Conservation (phyloP, 2,329 filamentous ascomycete genomes). For the Aspergillus ibericus region DNA sequence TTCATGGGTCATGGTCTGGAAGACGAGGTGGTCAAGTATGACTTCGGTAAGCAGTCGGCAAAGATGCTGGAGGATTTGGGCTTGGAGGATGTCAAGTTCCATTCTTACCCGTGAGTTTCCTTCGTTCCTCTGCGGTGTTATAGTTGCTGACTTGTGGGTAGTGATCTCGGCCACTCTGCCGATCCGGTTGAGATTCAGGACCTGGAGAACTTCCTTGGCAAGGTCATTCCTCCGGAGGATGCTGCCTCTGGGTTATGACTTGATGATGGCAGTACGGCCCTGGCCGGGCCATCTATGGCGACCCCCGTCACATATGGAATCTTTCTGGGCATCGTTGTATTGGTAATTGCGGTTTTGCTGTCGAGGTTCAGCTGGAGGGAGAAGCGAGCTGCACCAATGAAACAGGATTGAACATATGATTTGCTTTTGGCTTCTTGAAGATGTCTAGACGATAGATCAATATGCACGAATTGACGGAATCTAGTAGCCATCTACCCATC, state of each 20-base stretch:
- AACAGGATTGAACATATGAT: constrained; percentile 7
- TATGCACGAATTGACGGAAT: not conserved
- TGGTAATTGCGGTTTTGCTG: constrained; percentile 25
- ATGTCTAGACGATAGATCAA: not conserved
- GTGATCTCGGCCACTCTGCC: constrained; percentile 73
- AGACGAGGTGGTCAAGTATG: constrained; percentile 70
- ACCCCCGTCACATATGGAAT: constrained; percentile 18
- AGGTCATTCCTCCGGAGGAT: constrained; percentile 51
- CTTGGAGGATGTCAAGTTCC: constrained; percentile 68
- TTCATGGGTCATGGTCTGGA: constrained; percentile 85
- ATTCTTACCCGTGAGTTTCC: constrained; percentile 66
- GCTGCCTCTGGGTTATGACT: constrained; percentile 39
- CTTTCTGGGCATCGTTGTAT: constrained; percentile 25
- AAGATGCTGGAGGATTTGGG: constrained; percentile 68
- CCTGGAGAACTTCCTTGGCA: constrained; percentile 65
- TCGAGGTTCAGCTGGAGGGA: constrained; percentile 14
- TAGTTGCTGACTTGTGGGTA: constrained; percentile 31
- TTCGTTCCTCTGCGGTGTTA: not conserved
- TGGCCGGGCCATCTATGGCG: not conserved
- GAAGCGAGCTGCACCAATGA: constrained; percentile 7
- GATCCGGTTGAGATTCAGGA: constrained; percentile 78
- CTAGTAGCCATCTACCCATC: not conserved
- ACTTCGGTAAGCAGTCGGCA: constrained; percentile 67
- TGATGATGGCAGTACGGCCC: constrained; percentile 10
- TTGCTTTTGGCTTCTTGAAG: not conserved